Base-by-base conservation (phyloP, 352 stramenopile species). In the Phytophthora quininea region DNA sequence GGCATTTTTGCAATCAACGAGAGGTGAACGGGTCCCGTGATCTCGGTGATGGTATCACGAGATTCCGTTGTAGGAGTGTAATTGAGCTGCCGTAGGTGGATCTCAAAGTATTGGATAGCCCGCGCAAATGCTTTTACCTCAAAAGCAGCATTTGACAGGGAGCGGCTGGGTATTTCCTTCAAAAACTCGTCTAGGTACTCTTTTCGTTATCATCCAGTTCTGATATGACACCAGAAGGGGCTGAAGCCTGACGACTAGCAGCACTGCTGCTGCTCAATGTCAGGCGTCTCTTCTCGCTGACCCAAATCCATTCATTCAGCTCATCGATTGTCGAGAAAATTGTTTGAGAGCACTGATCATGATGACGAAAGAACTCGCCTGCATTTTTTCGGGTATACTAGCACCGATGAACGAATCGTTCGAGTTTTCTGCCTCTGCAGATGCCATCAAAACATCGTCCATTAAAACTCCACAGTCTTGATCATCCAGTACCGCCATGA, bases 281-380 rank as follows among this genome's bases (percentile, higher is more conserved):
- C 5, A 93, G 59, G 12, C 83, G 71, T 60, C 94, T 96, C 54
- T 95, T 93, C 54, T 95, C 87, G 49, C 67, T 92, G 37, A 66
- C 89, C 89, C 89, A 96, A 14, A 96, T 77, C 89, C 89, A 96
- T 12, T 96, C 87, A 60, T 95, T 96, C 7, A 96, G 63, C 45
- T 95, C 87, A 70, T 96, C 89, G 19, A 96, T 84, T 2, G 85
- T 92, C 10, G 87, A 90, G 49, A 96, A 92, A 61, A 96, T 90
- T 0, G 80, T 92, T 58, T 96, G 89, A 7, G 77, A 86, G 54
- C 89, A 96, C 53, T 95, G 89, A 52, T 96, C 86, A 68, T 95
- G 84, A 0, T 86, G 84, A 62, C 86, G 91, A 30, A 86, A 89
- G 48, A 86, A 82, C 35, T 93, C 87, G 3, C 70, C 78, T 61